Conservation (phyloP, 306 rosid genomes). For the Sicyos edulis region DNA sequence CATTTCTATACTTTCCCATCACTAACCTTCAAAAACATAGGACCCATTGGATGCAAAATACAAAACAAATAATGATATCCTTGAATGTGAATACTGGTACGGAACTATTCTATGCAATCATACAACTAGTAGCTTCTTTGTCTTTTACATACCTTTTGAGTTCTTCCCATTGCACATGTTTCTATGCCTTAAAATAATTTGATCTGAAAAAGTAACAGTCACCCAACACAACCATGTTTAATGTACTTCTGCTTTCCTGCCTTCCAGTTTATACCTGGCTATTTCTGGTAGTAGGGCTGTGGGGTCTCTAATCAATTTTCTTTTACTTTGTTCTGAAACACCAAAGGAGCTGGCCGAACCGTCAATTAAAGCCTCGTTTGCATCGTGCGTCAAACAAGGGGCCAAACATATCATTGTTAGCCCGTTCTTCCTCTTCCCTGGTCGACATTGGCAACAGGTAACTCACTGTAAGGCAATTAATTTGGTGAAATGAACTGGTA, state of each 20-base stretch:
- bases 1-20: neutral
- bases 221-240: neutral
- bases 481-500: neutral
- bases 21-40: neutral
- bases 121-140: neutral
- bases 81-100: neutral
- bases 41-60: neutral
- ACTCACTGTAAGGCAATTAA: constrained; percentile 7
- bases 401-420: constrained; percentile 57
- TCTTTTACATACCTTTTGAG: neutral
- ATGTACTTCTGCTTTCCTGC: neutral
- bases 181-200: neutral
- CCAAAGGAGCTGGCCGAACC: constrained; percentile 86
- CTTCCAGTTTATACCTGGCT: too few relatives aligned
- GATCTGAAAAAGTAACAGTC: neutral
- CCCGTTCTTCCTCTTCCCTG: constrained; percentile 89
- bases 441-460: constrained; percentile 89
- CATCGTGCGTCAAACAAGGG: constrained; percentile 58
- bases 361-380: constrained; percentile 61
- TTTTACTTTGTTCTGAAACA: neutral
- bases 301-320: neutral
- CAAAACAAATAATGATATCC: neutral
- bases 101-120: neutral
- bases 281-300: neutral
- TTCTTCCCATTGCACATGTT: neutral